Percentiles rank a stretch among this genome's conserved stretches.
Evolutionary conservation across 306 rosid genomes (phyloP).

Genomic region (Rosa chinensis): DNA sequence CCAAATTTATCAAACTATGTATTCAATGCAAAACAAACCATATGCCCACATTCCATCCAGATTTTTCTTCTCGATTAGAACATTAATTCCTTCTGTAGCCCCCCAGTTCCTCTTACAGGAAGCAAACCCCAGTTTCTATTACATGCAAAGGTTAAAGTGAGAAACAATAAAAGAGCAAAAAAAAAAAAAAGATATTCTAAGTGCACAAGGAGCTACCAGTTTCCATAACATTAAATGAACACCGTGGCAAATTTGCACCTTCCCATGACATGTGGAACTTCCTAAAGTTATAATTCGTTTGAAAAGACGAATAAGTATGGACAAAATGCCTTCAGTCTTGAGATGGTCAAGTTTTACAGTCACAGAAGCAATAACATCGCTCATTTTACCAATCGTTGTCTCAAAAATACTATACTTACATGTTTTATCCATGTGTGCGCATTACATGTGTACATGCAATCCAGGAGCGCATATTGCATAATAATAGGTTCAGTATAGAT

Average conservation of each 20-base stretch:
- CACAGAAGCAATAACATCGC: conserved; percentile 27
- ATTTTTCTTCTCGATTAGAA: conserved; percentile 72
- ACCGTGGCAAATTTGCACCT: conserved; percentile 48
- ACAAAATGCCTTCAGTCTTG: conserved; percentile 81
- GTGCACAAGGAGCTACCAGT: neutral
- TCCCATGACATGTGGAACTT: conserved; percentile 42
- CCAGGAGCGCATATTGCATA: neutral
- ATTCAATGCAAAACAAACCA: conserved; percentile 87
- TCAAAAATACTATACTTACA: neutral
- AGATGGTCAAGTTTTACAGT: conserved; percentile 99
- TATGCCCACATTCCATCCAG: conserved; percentile 83
- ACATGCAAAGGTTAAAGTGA: conserved; percentile 19
- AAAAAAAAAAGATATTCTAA: neutral
- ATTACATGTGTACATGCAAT: neutral
- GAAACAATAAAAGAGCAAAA: neutral
- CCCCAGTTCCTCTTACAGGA: conserved; percentile 79
- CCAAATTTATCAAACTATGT: conserved; percentile 92
- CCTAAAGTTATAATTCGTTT: conserved; percentile 10
- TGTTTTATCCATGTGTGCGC: neutral
- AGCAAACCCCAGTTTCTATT: conserved; percentile 94
- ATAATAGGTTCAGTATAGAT: neutral
- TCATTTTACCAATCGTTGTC: conserved; percentile 10
- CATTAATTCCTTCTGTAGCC: conserved; percentile 97
- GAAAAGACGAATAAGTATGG: conserved; percentile 17
- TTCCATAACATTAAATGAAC: conserved; percentile 6